Base-by-base conservation (phyloP, 2,329 filamentous ascomycete genomes). In the Metarhizium robertsii region DNA sequence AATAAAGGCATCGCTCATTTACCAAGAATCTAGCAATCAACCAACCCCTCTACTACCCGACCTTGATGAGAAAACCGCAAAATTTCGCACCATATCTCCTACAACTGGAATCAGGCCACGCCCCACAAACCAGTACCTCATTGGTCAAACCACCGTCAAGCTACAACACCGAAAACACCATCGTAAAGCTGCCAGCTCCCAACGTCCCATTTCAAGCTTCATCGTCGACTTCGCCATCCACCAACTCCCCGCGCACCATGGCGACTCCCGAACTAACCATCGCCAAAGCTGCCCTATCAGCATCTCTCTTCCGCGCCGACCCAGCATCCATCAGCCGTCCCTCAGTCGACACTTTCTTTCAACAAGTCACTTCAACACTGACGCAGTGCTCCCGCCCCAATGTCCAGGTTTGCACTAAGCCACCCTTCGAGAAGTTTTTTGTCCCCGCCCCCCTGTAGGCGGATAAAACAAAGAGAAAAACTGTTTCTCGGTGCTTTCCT, bases 201-300 rank as follows among this genome's bases (percentile, higher is more conserved):
- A 18, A 51, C 38, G 13, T 42, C 50, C 6, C 51, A 46, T 14
- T 18, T 20, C 13, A 29, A 32, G 25, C 34, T 30, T 25, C 40
- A n/a, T 6, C 46, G 45, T 49, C 51, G 29, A 10, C 55, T 25
- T 36, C 49, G 4, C 11, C 6, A 36, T 38, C 43, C 32, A 25
- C 32, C 10, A 20, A 34, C n/a, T 25, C 42, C 29, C 51, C n/a
- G 47, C 53, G 14, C 18, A 61, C 59, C 52, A 88, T 88, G 84
- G 78, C 83, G 18, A 83, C 83, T 48, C 84, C 87, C 62, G 81
- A 88, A 68, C 72, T 92, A 58, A 86, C 85, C 64, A 89, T 92
- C 62, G 85, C 87, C 59, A 92, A 90, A 73, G 87, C 88, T 45
- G 82, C 87, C n/a, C 82, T 94, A 61, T 82, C 85, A 6, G 87